Percentiles rank a stretch among this genome's conserved stretches.
Conservation (phyloP, 306 rosid species). For the Vigna hirtella region DNA sequence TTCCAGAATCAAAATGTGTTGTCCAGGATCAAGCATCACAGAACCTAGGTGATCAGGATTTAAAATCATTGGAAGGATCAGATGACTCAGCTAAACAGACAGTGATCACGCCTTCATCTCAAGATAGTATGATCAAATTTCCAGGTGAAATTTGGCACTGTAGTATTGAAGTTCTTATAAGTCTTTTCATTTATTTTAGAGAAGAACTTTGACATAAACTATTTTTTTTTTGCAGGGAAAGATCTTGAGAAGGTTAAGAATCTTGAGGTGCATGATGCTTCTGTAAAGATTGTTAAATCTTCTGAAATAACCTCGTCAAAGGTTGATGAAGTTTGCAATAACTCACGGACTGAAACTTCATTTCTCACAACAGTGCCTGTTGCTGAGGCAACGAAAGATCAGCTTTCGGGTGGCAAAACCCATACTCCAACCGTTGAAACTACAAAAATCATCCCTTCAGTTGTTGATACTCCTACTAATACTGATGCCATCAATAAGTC, state of each 20-base stretch:
- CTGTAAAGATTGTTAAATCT: constrained; percentile 49
- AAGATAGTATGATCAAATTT: constrained; percentile 47
- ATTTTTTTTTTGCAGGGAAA: constrained; percentile 59
- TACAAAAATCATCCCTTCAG: constrained; percentile 44
- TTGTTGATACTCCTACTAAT: constrained; percentile 52
- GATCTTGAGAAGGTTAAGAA: constrained; percentile 55
- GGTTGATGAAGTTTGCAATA: constrained; percentile 43
- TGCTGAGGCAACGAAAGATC: constrained; percentile 52
- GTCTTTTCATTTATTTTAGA: constrained; percentile 19
- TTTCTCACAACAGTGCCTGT: constrained; percentile 44
- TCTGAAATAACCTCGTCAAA: constrained; percentile 48
- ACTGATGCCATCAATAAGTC: constrained; percentile 49
- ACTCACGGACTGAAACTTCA: constrained; percentile 45
- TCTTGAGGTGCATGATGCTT: constrained; percentile 46
- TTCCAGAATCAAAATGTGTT: constrained; percentile 46
- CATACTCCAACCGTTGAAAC: constrained; percentile 52
- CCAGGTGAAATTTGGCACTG: constrained; percentile 53
- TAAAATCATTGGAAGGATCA: constrained; percentile 49
- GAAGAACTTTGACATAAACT: constrained; percentile 26
- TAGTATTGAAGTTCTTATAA: constrained; percentile 7
- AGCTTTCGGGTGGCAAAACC: constrained; percentile 46
- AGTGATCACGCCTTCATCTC: constrained; percentile 48
- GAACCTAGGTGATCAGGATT: constrained; percentile 50
- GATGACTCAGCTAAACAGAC: constrained; percentile 56
- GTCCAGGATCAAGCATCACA: constrained; percentile 56